Evolutionary conservation across 2,329 filamentous ascomycete species (phyloP).

Genomic region (Alternaria arborescens): DNA sequence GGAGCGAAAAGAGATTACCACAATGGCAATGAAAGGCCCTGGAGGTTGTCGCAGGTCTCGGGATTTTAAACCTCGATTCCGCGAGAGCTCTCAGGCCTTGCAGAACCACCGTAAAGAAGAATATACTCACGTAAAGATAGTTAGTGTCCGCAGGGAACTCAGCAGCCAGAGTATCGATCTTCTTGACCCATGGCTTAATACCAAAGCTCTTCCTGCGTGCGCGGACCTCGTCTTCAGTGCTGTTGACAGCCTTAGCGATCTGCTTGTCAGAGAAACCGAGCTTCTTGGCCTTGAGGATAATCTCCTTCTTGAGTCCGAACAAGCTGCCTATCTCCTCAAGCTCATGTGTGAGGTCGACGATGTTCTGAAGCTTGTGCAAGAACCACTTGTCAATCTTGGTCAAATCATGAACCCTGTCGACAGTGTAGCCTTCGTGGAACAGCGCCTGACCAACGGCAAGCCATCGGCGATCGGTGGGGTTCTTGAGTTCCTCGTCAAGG

Average conservation of each 20-base stretch:
- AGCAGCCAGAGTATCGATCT: slow-evolving; percentile 95
- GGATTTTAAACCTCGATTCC: neutral
- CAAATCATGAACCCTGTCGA: slow-evolving; percentile 89
- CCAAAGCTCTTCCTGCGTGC: slow-evolving; percentile 84
- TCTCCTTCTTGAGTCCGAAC: slow-evolving; percentile 84
- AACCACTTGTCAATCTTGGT: slow-evolving; percentile 99
- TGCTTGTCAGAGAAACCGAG: slow-evolving; percentile 97
- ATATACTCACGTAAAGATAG: slow-evolving; percentile 10
- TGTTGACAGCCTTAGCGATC: slow-evolving; percentile 85
- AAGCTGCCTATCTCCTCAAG: slow-evolving; percentile 85
- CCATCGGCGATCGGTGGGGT: slow-evolving; percentile 97
- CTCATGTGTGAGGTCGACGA: slow-evolving; percentile 88
- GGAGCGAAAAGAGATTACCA: neutral
- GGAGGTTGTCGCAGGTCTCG: neutral
- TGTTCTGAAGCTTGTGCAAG: slow-evolving; percentile 96
- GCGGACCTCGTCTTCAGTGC: slow-evolving; percentile 88
- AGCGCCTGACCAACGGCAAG: slow-evolving; percentile 97
- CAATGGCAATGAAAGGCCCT: neutral
- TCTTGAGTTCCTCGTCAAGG: slow-evolving; percentile 86
- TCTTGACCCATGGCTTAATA: slow-evolving; percentile 96
- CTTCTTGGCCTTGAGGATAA: slow-evolving; percentile 92
- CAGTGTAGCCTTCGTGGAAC: slow-evolving; percentile 94
- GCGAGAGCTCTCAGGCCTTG: neutral
- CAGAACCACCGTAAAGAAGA: neutral
- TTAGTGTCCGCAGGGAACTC: slow-evolving; percentile 57